Evolutionary conservation across 306 rosid species (phyloP).

Genomic region (Benincasa hispida): DNA sequence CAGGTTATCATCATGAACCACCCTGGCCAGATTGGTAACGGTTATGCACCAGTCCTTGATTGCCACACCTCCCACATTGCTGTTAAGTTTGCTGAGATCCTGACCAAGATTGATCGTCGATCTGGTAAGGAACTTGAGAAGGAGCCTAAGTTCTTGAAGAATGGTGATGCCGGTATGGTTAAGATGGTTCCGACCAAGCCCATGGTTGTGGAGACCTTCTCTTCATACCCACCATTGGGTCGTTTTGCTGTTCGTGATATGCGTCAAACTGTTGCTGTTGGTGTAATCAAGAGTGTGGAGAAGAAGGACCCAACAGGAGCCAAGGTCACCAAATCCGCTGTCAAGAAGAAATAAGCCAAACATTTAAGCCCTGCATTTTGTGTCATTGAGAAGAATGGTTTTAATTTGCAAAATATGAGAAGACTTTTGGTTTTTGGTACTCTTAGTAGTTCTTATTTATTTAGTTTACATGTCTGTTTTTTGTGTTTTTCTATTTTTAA

Average conservation of each 20-base stretch:
- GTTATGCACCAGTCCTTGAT: slow-evolving; percentile 36
- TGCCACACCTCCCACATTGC: slow-evolving; percentile 60
- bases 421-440: neutral
- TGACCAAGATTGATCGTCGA: slow-evolving; percentile 42
- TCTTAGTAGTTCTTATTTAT: neutral
- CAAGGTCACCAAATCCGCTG: slow-evolving; percentile 15
- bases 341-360: slow-evolving; percentile 6
- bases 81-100: slow-evolving; percentile 30
- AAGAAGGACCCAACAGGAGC: slow-evolving; percentile 16
- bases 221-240: slow-evolving; percentile 33
- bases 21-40: slow-evolving; percentile 11
- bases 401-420: neutral
- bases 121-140: slow-evolving; percentile 16
- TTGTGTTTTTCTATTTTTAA: neutral
- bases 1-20: slow-evolving; percentile 18
- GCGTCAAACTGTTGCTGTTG: slow-evolving; percentile 22
- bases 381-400: neutral
- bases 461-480: neutral
- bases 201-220: slow-evolving; percentile 19
- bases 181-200: slow-evolving; percentile 23
- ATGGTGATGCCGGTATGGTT: slow-evolving; percentile 16
- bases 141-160: slow-evolving; percentile 19
- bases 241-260: slow-evolving; percentile 52
- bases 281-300: slow-evolving; percentile 17
- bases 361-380: neutral